Conservation (phyloP, 176 grass and related monocot genomes). For the Saccharum officinarum region DNA sequence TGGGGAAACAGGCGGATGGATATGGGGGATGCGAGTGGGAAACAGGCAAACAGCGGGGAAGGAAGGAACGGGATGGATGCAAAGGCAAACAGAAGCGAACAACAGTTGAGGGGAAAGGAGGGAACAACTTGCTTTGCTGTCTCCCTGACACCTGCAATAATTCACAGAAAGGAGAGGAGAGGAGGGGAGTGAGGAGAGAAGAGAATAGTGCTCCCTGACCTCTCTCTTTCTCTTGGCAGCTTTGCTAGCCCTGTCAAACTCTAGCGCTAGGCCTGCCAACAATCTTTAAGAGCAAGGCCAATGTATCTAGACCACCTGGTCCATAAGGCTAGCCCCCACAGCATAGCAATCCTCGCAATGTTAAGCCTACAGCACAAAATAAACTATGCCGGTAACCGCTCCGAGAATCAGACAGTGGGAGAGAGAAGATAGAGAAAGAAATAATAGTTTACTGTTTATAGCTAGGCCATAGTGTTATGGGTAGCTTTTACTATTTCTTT, state of each 20-base stretch:
- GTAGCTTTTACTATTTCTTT: too few relatives aligned
- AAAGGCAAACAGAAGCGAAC: slow-evolving; percentile 17
- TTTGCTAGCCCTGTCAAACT: neutral
- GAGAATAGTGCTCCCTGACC: neutral
- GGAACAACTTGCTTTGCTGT: slow-evolving; percentile 58
- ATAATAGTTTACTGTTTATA: too few relatives aligned
- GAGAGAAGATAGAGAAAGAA: too few relatives aligned
- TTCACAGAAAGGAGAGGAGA: neutral
- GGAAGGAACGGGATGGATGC: neutral
- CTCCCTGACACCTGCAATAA: slow-evolving; percentile 62
- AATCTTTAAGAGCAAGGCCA: too few relatives aligned
- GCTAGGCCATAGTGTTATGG: too few relatives aligned
- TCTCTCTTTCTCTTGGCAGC: too few relatives aligned
- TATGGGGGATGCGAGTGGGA: neutral
- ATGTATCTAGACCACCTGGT: too few relatives aligned
- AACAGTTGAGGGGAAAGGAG: slow-evolving; percentile 52
- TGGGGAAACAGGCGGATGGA: neutral
- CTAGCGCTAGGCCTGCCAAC: neutral
- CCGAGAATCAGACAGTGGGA: too few relatives aligned
- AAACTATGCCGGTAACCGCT: too few relatives aligned
- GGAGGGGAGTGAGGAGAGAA: neutral
- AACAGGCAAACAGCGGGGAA: neutral
- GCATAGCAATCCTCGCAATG: too few relatives aligned
- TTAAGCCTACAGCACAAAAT: too few relatives aligned
- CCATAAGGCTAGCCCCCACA: too few relatives aligned